Conservation (phyloP, 2,329 filamentous ascomycete species). For the Aspergillus flavus region DNA sequence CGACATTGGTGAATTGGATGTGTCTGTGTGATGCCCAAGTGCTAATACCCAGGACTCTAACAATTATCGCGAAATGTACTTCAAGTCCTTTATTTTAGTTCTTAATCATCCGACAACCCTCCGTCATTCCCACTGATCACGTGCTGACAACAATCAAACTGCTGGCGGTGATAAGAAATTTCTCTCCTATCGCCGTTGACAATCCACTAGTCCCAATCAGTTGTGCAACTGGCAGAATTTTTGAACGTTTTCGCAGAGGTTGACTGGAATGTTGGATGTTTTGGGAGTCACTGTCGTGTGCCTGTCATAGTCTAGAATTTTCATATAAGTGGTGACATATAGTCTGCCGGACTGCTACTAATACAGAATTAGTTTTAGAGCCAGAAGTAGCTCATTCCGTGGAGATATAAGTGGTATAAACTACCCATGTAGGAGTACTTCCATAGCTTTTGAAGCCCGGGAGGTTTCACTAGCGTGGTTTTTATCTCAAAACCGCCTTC, state of each 20-base stretch:
- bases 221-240: neutral
- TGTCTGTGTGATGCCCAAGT: neutral
- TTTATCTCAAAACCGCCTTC: neutral
- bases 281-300: no score
- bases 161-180: neutral
- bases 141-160: neutral
- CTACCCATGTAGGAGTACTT: no score
- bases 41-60: neutral
- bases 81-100: neutral
- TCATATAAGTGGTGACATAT: neutral
- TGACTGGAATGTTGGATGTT: neutral
- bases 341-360: accelerated
- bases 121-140: neutral
- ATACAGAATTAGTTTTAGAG: neutral
- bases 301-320: no score
- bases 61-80: neutral
- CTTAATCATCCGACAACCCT: neutral
- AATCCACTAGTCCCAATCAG: no score
- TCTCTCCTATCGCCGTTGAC: neutral
- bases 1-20: slow-evolving; percentile 20
- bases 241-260: neutral
- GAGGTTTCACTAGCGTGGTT: neutral
- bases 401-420: neutral
- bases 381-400: neutral
- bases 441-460: neutral